phyloP scores from a whole-genome alignment of 108 stramenopile genomes.

The Cylindrotheca closterium region DNA sequence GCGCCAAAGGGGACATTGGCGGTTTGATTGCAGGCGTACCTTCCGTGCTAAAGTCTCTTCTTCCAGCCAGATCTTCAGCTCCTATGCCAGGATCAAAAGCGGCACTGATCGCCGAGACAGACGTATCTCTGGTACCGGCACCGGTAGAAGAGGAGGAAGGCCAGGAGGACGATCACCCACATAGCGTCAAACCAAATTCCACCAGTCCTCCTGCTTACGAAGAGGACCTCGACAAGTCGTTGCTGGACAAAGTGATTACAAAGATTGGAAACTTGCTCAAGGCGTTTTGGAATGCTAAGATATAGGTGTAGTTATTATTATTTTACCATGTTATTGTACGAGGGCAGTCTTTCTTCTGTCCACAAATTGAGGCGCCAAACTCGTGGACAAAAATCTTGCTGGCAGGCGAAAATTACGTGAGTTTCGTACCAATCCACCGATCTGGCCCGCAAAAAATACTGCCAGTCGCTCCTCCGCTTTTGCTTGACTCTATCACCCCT shows the following conservation, averaged over 20 bases:
- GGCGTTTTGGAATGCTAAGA: conserved; percentile 26
- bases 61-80: background rate
- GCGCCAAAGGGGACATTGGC: background rate
- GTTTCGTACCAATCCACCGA: too few species aligned
- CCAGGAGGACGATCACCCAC: conserved; percentile 10
- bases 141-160: conserved; percentile 6
- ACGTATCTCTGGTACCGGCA: background rate
- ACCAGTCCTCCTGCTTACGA: background rate
- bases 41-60: background rate
- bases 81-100: background rate
- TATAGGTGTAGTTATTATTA: conserved; percentile 7
- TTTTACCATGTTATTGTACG: too few species aligned
- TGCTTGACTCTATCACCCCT: too few species aligned
- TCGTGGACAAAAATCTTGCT: too few species aligned
- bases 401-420: too few species aligned
- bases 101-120: background rate
- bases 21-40: background rate
- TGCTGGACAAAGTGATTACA: conserved; percentile 40
- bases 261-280: conserved; percentile 27
- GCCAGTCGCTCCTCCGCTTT: too few species aligned
- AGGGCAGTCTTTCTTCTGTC: too few species aligned
- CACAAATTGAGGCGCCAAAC: too few species aligned
- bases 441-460: too few species aligned
- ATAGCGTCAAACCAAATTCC: conserved; percentile 35
- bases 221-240: conserved; percentile 21